Evolutionary conservation across 768 basidiomycete genomes (phyloP).

Genomic region (Cystobasidium tubakii): DNA sequence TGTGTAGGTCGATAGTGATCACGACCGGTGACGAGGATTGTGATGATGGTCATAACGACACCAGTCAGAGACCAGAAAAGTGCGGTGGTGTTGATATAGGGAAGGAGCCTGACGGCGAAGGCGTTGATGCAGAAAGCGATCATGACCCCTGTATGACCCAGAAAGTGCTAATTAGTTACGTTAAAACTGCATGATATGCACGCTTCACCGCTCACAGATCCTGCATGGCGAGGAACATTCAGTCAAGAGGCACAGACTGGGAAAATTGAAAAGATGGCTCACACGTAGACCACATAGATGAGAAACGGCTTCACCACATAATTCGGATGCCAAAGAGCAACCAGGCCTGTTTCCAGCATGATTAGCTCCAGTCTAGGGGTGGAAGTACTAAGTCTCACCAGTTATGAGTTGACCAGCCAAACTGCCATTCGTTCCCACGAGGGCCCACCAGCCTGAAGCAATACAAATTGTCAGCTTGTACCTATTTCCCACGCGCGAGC

Average conservation of each 20-base stretch:
- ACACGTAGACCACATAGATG: constrained; percentile 19
- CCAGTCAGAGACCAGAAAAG: constrained; percentile 36
- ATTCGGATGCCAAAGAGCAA: constrained; percentile 32
- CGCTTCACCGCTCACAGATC: no score
- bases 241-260: no score
- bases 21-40: constrained; percentile 8
- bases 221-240: no score
- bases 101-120: constrained; percentile 34
- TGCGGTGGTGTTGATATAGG: constrained; percentile 24
- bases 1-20: constrained; percentile 40
- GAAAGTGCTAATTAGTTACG: not conserved
- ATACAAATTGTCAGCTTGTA: not conserved
- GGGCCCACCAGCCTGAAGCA: constrained; percentile 12
- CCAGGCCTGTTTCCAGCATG: not conserved
- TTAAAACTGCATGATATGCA: no score
- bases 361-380: not conserved
- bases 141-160: not conserved
- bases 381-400: constrained; percentile 11
- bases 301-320: constrained; percentile 12
- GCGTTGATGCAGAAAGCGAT: constrained; percentile 31
- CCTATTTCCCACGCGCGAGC: no score
- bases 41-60: constrained; percentile 35
- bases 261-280: not conserved
- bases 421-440: not conserved
- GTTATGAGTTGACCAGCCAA: constrained; percentile 20